These are phyloP conservation scores for Spergularia bocconei DNA, from an alignment of 148 eudicot species.

Conservation along the genomic window DNA sequence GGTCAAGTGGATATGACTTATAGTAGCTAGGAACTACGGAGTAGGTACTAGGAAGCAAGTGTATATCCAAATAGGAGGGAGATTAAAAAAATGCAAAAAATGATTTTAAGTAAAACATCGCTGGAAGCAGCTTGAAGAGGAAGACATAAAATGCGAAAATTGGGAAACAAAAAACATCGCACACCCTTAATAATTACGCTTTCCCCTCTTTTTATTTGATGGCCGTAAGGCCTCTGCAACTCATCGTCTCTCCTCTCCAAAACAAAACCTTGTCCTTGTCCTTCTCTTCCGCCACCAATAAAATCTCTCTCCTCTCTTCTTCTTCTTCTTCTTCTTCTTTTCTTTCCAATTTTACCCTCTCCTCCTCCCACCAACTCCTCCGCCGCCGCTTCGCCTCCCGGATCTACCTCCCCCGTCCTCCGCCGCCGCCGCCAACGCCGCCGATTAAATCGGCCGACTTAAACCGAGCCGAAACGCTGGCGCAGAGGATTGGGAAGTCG, in stretches of 20 bases:
- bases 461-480: slow-evolving; percentile 50
- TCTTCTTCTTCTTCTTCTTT: slow-evolving; percentile 13
- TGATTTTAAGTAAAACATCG: too few species aligned
- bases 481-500: slow-evolving; percentile 83
- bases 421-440: slow-evolving; percentile 23
- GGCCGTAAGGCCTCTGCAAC: slow-evolving; percentile 58
- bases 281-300: not conserved
- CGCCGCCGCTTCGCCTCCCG: slow-evolving; percentile 35
- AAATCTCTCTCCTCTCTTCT: not conserved
- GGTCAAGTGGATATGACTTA: too few species aligned
- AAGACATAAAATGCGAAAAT: too few species aligned
- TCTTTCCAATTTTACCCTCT: slow-evolving; percentile 6
- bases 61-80: too few species aligned
- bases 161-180: not conserved
- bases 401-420: slow-evolving; percentile 18
- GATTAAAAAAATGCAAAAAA: too few species aligned
- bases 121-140: too few species aligned
- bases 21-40: too few species aligned
- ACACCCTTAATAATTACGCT: not conserved
- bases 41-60: too few species aligned
- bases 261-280: slow-evolving; percentile 6
- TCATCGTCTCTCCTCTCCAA: slow-evolving; percentile 20
- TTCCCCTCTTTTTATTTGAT: slow-evolving; percentile 29
- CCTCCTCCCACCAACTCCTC: not conserved
- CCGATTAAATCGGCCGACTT: slow-evolving; percentile 14